Evolutionary conservation across 192 early-diverging fungal species (phyloP).

Genomic region (Podila minutissima): DNA sequence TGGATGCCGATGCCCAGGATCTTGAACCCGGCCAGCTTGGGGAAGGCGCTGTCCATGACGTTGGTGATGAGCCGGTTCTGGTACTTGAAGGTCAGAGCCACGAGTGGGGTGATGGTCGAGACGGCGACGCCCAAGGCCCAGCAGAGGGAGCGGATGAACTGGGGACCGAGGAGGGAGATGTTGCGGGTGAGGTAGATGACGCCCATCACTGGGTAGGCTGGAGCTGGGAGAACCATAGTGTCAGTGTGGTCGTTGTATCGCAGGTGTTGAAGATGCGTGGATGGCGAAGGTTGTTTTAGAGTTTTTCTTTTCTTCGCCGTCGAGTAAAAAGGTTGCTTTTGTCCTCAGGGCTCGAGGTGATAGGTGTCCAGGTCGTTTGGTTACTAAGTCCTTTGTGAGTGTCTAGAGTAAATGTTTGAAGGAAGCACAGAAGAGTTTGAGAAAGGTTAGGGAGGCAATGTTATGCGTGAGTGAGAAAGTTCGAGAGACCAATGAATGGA

Average conservation of each 20-base stretch:
- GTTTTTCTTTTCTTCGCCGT: background rate
- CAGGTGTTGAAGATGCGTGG: background rate
- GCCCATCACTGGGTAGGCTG: slow-evolving; percentile 47
- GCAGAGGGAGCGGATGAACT: slow-evolving; percentile 45
- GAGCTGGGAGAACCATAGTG: slow-evolving; percentile 38
- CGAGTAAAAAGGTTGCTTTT: background rate
- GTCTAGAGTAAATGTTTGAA: too few species aligned
- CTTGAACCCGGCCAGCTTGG: slow-evolving; percentile 26
- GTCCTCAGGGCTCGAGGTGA: background rate
- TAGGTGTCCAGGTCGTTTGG: too few species aligned
- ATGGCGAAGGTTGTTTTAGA: too few species aligned
- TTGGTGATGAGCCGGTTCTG: slow-evolving; percentile 41
- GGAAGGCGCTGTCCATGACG: slow-evolving; percentile 41
- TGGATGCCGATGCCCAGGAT: slow-evolving; percentile 47
- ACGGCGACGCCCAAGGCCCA: slow-evolving; percentile 46
- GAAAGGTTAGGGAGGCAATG: too few species aligned
- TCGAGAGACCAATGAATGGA: too few species aligned
- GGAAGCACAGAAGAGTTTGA: too few species aligned
- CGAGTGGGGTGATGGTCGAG: slow-evolving; percentile 42
- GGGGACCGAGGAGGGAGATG: slow-evolving; percentile 35
- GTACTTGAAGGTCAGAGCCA: slow-evolving; percentile 43
- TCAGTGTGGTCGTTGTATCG: background rate
- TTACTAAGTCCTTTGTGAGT: too few species aligned
- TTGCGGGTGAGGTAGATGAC: slow-evolving; percentile 42
- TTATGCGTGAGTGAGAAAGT: too few species aligned